Evolutionary conservation across 805 yeast species (phyloP), one percentile per base, ranked within the genome.

Genomic region (Blastobotrys chiropterorum): DNA sequence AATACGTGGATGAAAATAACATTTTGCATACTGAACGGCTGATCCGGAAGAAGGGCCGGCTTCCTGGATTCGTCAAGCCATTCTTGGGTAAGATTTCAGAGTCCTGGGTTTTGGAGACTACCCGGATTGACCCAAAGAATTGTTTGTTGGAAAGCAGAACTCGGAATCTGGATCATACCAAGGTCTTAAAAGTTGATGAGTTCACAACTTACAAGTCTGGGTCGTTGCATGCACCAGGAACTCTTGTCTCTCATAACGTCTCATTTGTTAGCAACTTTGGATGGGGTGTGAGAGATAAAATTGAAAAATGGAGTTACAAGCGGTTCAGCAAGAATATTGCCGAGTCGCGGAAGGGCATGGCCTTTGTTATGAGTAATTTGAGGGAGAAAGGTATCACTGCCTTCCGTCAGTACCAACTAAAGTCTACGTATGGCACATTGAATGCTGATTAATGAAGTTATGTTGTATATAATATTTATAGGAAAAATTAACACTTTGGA

Each of bases 101-200:
- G 50, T 74, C 88, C 11, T 87, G 94, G 92, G 81, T 90, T 42
- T 77, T 90, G 44, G 98, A 90, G 63, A 79, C 80, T 59, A 79
- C 89, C 0, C 68, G 84, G 8, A 83, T 90, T 17, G 85, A 90
- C 66, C 88, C 92, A 0, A 59, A 64, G 7, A 62, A 66, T 3
- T 68, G 74, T 54, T 72, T 72, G 6, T 73, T 90, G 78, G 62
- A 72, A 52, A 79, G 95, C 1, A 90, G 86, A 70, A 83, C 88
- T 14, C 77, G 89, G 55, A 90, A 90, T 65, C 68, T 90, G 46
- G 97, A 92, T 64, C 97, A 92, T 65, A 81, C 86, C 0, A 76
- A 78, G 56, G 79, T 90, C 49, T 78, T 90, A 54, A 75, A 83
- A 57, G 85, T 90, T 15, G 95, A 88, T 63, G 97, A 90, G 63